Evolutionary conservation across 2,329 filamentous ascomycete species (phyloP).

Genomic region (Apiospora aurea): DNA sequence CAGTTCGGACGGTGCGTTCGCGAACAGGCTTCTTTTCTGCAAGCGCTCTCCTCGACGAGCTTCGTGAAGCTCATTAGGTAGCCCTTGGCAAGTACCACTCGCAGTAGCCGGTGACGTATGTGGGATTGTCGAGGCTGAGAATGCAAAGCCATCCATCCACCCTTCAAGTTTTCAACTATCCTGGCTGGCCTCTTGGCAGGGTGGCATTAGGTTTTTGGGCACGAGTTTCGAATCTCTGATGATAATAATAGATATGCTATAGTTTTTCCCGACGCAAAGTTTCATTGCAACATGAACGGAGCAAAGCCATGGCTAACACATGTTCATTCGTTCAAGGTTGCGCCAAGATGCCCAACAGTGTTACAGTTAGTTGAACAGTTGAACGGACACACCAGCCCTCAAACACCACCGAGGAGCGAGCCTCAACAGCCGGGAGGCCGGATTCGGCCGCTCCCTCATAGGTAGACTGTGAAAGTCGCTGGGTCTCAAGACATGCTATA

Average conservation of each 20-base stretch:
- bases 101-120: conserved; percentile 14
- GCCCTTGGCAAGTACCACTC: not conserved
- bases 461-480: not conserved
- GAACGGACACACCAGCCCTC: not conserved
- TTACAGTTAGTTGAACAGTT: not conserved
- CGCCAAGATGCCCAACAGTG: conserved; percentile 12
- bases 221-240: not conserved
- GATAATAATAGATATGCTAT: conserved; percentile 13
- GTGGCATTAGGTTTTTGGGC: conserved; percentile 6
- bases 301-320: not conserved
- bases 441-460: not conserved
- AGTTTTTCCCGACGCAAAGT: not conserved
- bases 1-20: conserved; percentile 2
- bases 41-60: conserved; percentile 9
- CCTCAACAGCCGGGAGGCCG: not conserved
- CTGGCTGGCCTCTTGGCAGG: conserved; percentile 9
- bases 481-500: not conserved
- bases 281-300: not conserved
- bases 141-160: not conserved
- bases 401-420: not conserved
- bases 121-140: conserved; percentile 10
- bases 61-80: not conserved
- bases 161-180: not conserved
- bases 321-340: conserved; percentile 1
- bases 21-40: not conserved